Evolutionary conservation across 768 basidiomycete genomes (phyloP).

Genomic region (Trichaptum fuscoviolaceum): DNA sequence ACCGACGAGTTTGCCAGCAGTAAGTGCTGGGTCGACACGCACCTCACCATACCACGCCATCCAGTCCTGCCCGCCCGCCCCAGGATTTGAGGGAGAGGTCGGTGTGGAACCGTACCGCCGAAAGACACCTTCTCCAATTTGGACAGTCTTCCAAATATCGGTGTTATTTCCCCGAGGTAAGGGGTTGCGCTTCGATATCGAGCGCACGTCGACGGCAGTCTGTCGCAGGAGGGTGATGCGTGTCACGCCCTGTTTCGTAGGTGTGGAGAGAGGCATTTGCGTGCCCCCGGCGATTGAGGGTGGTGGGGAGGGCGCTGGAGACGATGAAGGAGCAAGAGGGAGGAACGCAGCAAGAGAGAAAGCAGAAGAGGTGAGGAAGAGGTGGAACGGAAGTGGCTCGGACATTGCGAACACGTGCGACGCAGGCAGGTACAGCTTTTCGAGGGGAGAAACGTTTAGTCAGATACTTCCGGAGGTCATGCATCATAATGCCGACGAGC

Average conservation of each 20-base stretch:
- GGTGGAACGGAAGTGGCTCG: conserved; percentile 61
- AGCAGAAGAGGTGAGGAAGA: conserved; percentile 52
- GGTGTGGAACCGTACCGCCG: conserved; percentile 26
- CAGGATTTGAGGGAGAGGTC: conserved; percentile 11
- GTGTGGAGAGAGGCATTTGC: conserved; percentile 14
- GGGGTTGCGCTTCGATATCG: neutral
- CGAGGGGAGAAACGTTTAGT: neutral
- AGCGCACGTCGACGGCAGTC: conserved; percentile 59
- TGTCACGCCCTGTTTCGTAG: conserved; percentile 33
- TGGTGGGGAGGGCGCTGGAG: conserved; percentile 9
- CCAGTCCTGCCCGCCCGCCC: conserved; percentile 66
- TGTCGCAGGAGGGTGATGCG: conserved; percentile 63
- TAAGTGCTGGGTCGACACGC: conserved; percentile 36
- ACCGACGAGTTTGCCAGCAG: conserved; percentile 30
- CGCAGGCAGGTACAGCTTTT: conserved; percentile 48
- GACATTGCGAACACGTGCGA: conserved; percentile 54
- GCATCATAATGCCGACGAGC: neutral
- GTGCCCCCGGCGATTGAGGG: conserved; percentile 3
- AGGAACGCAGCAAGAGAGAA: conserved; percentile 55
- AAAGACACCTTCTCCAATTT: conserved; percentile 61
- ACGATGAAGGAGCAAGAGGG: conserved; percentile 47
- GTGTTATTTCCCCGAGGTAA: conserved; percentile 44
- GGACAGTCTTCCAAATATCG: conserved; percentile 65
- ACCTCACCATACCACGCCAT: conserved; percentile 61
- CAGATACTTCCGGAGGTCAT: neutral